Percentiles rank a stretch among this genome's conserved stretches.
Evolutionary conservation across 352 stramenopile species (phyloP).

Genomic region (Phytophthora syringae): DNA sequence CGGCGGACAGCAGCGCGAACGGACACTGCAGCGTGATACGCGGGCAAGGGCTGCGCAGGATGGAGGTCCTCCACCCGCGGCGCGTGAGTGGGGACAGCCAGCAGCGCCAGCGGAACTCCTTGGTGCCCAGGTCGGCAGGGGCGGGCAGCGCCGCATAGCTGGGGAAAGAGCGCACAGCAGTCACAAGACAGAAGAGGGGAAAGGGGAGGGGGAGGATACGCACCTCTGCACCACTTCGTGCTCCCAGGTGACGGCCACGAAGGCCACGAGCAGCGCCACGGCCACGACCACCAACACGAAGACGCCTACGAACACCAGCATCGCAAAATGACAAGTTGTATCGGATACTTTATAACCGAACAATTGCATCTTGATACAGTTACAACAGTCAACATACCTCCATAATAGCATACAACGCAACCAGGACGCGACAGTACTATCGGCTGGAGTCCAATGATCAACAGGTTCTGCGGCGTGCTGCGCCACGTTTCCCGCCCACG

Average conservation of each 20-base stretch:
- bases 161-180: neutral
- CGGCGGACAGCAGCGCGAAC: constrained; percentile 70
- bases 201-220: neutral
- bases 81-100: constrained; percentile 69
- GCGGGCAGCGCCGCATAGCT: constrained; percentile 70
- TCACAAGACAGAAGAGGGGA: neutral
- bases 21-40: constrained; percentile 79
- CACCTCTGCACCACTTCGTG: constrained; percentile 73
- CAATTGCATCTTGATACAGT: too few species aligned
- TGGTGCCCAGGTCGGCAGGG: constrained; percentile 75
- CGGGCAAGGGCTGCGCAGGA: constrained; percentile 66
- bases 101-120: constrained; percentile 82
- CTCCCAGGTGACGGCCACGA: constrained; percentile 80
- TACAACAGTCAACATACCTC: too few species aligned
- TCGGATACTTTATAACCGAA: too few species aligned
- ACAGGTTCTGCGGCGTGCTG: neutral
- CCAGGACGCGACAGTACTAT: too few species aligned
- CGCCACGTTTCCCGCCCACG: too few species aligned
- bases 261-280: too few species aligned
- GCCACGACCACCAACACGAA: constrained; percentile 58
- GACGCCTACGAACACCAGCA: constrained; percentile 40
- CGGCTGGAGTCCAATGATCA: neutral
- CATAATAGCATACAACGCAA: too few species aligned
- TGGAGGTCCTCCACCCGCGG: constrained; percentile 54
- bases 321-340: constrained; percentile 4